Evolutionary conservation across 495 filamentous ascomycete genomes (phyloP), one percentile per base, ranked within the genome.

Genomic region (Neurospora terricola): DNA sequence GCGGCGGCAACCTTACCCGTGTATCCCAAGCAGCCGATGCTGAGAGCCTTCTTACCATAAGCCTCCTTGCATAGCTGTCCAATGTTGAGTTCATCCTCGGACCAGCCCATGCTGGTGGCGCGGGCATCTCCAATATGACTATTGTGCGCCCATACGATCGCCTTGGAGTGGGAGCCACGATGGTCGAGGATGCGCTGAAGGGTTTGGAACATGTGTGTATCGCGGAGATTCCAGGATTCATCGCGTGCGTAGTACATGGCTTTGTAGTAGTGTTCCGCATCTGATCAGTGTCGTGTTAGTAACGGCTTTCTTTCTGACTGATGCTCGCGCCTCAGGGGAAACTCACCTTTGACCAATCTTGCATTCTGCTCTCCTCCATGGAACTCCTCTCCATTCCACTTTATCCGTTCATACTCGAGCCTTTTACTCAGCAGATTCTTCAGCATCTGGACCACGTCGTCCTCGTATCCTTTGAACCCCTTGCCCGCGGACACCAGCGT

Each of bases 141-240:
- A 75, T 89, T 90, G 73, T 89, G 88, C 71, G 86, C 88, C 88
- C 88, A 89, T 2, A 89, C 84, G 36, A 90, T 80, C 4, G 85
- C 88, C 68, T 88, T 88, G 38, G 81, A 72, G 9, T n/a, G 36
- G 14, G 72, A 23, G 45, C 81, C 81, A 27, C 84, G 83, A 45
- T 83, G 80, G 43, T 85, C 78, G 36, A 88, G 75, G 5, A 87
- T 73, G 6, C 86, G 84, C 5, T 75, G 72, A 37, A 90, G 78
- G 2, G 88, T 88, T 9, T 88, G 81, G 70, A 89, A 87, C 87
- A 89, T 89, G 75, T 90, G 88, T 7, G 80, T 80, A 77, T 89
- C 88, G 11, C 88, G 84, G 70, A 88, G 77, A 69, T 87, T 88
- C 88, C 88, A 90, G 6, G 85, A 87, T 34, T 84, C 84, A 23